These are phyloP conservation scores for Schizophyllum amplum DNA, from an alignment of 1,284 basidiomycete genomes.

Conservation along the genomic window DNA sequence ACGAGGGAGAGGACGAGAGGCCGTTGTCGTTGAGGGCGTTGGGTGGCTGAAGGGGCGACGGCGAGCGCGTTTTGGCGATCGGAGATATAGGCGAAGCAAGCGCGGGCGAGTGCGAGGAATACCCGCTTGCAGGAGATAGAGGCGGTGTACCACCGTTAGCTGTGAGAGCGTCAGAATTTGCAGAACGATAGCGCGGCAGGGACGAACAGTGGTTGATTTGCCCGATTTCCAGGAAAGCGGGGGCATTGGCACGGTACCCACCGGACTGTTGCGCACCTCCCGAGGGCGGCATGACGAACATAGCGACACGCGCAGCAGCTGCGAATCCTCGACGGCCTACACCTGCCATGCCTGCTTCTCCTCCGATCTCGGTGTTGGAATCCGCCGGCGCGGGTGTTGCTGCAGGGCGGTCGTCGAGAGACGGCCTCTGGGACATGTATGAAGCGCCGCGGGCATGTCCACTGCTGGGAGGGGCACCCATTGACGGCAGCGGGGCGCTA, in stretches of 20 bases:
- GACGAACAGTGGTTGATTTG: not conserved
- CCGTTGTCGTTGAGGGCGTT: not conserved
- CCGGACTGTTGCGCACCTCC: constrained; percentile 1
- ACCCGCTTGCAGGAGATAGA: not conserved
- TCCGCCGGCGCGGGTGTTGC: constrained; percentile 17
- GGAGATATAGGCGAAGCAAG: not conserved
- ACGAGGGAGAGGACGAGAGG: constrained; percentile 5
- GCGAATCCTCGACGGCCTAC: constrained; percentile 82
- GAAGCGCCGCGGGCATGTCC: not conserved
- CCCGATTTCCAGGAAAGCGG: constrained; percentile 44
- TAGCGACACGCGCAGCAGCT: constrained; percentile 66
- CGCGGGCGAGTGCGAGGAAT: not conserved
- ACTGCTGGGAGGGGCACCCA: not conserved
- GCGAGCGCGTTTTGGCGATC: not conserved
- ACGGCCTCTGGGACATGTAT: not conserved
- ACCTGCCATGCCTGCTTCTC: constrained; percentile 84
- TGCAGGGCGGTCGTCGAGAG: constrained; percentile 2
- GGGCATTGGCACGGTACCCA: constrained; percentile 30
- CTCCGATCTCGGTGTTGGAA: constrained; percentile 67
- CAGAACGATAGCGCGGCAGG: not conserved
- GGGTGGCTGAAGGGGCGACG: not conserved
- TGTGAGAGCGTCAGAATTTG: not conserved
- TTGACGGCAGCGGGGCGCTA: not conserved
- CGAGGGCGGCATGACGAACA: constrained; percentile 31
- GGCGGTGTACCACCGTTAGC: not conserved